These are phyloP conservation scores for Metschnikowia baotianmanensis DNA, from an alignment of 805 yeast genomes.

Conservation along the genomic window DNA sequence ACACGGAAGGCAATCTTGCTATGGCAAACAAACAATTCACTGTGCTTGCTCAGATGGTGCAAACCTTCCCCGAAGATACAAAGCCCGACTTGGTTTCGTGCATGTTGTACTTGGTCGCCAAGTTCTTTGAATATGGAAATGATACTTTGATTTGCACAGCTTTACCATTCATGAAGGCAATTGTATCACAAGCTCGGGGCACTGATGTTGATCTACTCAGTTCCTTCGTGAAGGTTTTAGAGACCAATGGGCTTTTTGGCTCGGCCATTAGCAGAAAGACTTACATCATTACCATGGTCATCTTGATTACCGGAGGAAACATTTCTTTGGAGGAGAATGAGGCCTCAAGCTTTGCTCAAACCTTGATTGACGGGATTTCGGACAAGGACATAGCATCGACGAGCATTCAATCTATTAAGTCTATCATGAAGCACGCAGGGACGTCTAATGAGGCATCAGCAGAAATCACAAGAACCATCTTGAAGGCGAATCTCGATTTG, in stretches of 20 bases:
- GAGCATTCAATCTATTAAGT: conserved; percentile 56
- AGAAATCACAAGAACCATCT: conserved; percentile 45
- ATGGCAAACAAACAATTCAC: conserved; percentile 49
- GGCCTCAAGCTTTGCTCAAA: conserved; percentile 20
- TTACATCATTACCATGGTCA: conserved; percentile 32
- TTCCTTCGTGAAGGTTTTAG: conserved; percentile 22
- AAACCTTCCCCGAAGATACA: conserved; percentile 59
- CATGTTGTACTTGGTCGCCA: conserved; percentile 58
- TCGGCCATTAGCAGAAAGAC: conserved; percentile 18
- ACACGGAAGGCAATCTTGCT: conserved; percentile 36
- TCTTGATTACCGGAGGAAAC: conserved; percentile 36
- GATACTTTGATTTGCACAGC: conserved; percentile 47
- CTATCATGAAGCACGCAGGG: conserved; percentile 44
- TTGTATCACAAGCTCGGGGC: conserved; percentile 24
- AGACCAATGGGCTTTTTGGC: conserved; percentile 1
- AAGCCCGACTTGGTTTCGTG: conserved; percentile 71
- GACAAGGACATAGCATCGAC: conserved; percentile 25
- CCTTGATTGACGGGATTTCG: conserved; percentile 26
- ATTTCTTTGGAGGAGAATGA: conserved; percentile 27
- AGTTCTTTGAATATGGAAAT: conserved; percentile 46
- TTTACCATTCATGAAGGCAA: conserved; percentile 41
- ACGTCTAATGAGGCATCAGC: conserved; percentile 29
- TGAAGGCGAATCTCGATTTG: conserved; percentile 36
- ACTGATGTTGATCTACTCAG: conserved; percentile 22
- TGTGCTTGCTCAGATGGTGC: conserved; percentile 60